phyloP scores from a whole-genome alignment of 768 basidiomycete genomes.

The Termitomyces sp. region DNA sequence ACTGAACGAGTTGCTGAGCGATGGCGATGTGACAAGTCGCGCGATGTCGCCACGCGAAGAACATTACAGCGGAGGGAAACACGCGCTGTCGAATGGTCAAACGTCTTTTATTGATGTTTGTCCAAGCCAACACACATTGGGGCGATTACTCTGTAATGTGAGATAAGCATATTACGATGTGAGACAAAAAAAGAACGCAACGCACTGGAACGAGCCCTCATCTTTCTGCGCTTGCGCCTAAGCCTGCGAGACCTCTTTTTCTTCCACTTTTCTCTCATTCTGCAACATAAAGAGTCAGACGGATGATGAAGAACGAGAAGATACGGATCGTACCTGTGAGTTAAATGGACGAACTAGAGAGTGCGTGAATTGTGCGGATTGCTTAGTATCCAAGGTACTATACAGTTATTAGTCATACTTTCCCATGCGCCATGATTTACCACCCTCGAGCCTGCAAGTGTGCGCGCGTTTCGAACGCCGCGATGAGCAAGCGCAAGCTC shows the following conservation, averaged over 20 bases:
- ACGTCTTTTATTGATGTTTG: slow-evolving; percentile 13
- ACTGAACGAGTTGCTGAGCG: slow-evolving; percentile 7
- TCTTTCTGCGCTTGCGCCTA: slow-evolving; percentile 93
- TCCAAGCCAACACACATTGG: slow-evolving; percentile 16
- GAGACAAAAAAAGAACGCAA: slow-evolving; percentile 17
- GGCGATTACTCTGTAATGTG: slow-evolving; percentile 32
- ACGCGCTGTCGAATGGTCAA: slow-evolving; percentile 3
- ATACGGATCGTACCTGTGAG: slow-evolving; percentile 23
- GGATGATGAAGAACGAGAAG: background rate
- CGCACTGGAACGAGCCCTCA: slow-evolving; percentile 91
- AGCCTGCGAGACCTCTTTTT: slow-evolving; percentile 92
- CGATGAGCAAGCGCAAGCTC: slow-evolving; percentile 32
- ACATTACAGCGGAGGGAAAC: background rate
- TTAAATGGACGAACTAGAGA: slow-evolving; percentile 26
- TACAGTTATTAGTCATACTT: slow-evolving; percentile 40
- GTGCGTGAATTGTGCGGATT: slow-evolving; percentile 3
- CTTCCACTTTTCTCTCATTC: slow-evolving; percentile 97
- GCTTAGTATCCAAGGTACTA: slow-evolving; percentile 24
- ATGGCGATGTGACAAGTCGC: slow-evolving; percentile 18
- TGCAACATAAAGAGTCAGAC: slow-evolving; percentile 17
- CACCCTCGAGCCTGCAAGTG: background rate
- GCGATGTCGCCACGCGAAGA: slow-evolving; percentile 12
- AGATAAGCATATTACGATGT: background rate
- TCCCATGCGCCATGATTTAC: slow-evolving; percentile 16
- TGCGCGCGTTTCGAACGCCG: background rate